A percentile compares a stretch with the other conserved stretches of the same genome.
Conservation (phyloP, 805 yeast species). For the Ogataea ramenticola region DNA sequence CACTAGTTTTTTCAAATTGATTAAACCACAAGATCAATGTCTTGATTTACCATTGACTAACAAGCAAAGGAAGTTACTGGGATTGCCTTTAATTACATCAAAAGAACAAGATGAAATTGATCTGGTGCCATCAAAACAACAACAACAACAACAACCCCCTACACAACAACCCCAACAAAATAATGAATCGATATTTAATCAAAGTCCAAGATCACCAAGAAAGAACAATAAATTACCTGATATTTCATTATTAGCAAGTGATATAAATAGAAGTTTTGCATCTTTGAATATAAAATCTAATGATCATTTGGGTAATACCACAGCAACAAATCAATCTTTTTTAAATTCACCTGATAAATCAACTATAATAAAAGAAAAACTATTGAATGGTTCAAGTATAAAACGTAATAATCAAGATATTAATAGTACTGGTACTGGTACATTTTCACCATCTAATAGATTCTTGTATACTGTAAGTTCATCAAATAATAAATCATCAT, state of each 20-base stretch:
- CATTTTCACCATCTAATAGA: conserved; percentile 12
- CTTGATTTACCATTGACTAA: conserved; percentile 41
- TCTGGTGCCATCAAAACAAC: too few species aligned
- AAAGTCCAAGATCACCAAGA: not conserved
- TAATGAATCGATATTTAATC: not conserved
- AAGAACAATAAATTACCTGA: conserved; percentile 4
- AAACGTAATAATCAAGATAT: too few species aligned
- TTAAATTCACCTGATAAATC: not conserved
- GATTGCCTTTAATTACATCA: conserved; percentile 22
- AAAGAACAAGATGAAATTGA: not conserved
- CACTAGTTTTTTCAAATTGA: conserved; percentile 21
- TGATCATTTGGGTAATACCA: too few species aligned
- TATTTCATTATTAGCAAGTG: conserved; percentile 14
- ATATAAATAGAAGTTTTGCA: conserved; percentile 22
- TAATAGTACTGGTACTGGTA: too few species aligned
- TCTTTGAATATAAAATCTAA: conserved; percentile 16
- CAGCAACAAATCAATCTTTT: not conserved
- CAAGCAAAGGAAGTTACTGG: conserved; percentile 39
- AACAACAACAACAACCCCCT: too few species aligned
- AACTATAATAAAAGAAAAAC: not conserved
- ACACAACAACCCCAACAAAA: too few species aligned
- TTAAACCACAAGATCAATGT: conserved; percentile 42
- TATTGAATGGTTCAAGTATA: not conserved
- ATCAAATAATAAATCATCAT: conserved; percentile 1
- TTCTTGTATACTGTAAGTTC: conserved; percentile 11